Percentiles rank a stretch among this genome's conserved stretches.
Evolutionary conservation across 2,329 filamentous ascomycete species (phyloP).

Genomic region (Phialophora tarda): DNA sequence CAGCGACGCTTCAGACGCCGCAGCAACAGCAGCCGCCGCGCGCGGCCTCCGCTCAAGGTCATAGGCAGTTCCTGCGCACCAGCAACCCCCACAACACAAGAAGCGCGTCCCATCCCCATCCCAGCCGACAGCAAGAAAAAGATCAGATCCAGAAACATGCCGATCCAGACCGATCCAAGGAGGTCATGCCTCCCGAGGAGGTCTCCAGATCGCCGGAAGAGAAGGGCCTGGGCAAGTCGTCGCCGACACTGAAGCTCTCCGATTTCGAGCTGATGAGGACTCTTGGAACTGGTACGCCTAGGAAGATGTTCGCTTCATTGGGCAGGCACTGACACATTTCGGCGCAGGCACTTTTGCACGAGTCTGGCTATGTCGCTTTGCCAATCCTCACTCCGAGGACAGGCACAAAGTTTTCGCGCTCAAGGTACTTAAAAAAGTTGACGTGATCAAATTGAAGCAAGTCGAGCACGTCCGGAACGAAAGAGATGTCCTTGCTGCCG

Average conservation of each 20-base stretch:
- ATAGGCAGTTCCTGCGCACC: constrained; percentile 37
- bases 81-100: constrained; percentile 35
- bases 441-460: constrained; percentile 67
- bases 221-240: constrained; percentile 48
- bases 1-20: constrained; percentile 40
- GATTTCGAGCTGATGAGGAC: constrained; percentile 57
- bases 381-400: constrained; percentile 45
- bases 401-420: constrained; percentile 54
- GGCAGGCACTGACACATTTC: background rate
- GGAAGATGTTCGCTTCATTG: constrained; percentile 19
- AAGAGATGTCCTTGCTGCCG: constrained; percentile 65
- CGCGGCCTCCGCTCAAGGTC: constrained; percentile 39
- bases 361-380: constrained; percentile 56
- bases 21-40: constrained; percentile 39
- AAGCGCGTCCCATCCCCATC: constrained; percentile 39
- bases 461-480: constrained; percentile 72
- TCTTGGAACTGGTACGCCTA: constrained; percentile 52
- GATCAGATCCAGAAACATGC: constrained; percentile 35
- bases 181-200: constrained; percentile 38
- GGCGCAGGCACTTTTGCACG: constrained; percentile 56
- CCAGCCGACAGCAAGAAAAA: constrained; percentile 38
- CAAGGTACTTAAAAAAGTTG: constrained; percentile 58
- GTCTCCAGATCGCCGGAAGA: constrained; percentile 48
- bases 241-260: constrained; percentile 46
- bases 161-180: constrained; percentile 21